phyloP scores from a whole-genome alignment of 768 basidiomycete genomes.

The Termitomyces titanicus region DNA sequence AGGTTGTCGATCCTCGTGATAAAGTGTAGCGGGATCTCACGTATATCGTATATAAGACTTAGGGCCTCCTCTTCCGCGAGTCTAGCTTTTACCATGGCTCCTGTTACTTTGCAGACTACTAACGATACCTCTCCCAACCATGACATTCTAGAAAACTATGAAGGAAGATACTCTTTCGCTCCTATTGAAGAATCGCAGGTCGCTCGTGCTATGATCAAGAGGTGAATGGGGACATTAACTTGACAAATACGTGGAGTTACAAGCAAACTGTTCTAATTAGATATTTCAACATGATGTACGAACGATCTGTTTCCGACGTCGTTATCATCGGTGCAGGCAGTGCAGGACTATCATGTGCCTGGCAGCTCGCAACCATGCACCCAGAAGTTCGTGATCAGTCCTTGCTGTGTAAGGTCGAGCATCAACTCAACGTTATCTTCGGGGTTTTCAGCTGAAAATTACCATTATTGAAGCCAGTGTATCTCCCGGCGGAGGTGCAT shows the following conservation, averaged over 20 bases:
- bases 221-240: slow-evolving; percentile 31
- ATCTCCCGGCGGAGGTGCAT: slow-evolving; percentile 76
- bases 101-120: slow-evolving; percentile 5
- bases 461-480: slow-evolving; percentile 72
- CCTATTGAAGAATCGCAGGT: slow-evolving; percentile 77
- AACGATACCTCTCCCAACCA: slow-evolving; percentile 20
- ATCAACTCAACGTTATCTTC: background rate
- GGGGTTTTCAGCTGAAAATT: slow-evolving; percentile 39
- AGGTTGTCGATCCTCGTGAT: background rate
- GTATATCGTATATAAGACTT: slow-evolving; percentile 1
- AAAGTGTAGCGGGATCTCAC: background rate
- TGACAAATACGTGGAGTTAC: background rate
- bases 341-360: slow-evolving; percentile 69
- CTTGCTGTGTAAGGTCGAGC: background rate
- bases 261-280: slow-evolving; percentile 27
- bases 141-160: slow-evolving; percentile 50
- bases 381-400: slow-evolving; percentile 49
- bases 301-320: slow-evolving; percentile 71
- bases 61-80: background rate
- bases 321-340: slow-evolving; percentile 75
- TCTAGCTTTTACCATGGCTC: slow-evolving; percentile 8
- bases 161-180: slow-evolving; percentile 65
- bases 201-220: slow-evolving; percentile 72
- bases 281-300: slow-evolving; percentile 73
- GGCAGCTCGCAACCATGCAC: slow-evolving; percentile 61